Percentiles rank a stretch among this genome's conserved stretches.
phyloP scores from a whole-genome alignment of 2,329 filamentous ascomycete species.

The Emergomyces orientalis region DNA sequence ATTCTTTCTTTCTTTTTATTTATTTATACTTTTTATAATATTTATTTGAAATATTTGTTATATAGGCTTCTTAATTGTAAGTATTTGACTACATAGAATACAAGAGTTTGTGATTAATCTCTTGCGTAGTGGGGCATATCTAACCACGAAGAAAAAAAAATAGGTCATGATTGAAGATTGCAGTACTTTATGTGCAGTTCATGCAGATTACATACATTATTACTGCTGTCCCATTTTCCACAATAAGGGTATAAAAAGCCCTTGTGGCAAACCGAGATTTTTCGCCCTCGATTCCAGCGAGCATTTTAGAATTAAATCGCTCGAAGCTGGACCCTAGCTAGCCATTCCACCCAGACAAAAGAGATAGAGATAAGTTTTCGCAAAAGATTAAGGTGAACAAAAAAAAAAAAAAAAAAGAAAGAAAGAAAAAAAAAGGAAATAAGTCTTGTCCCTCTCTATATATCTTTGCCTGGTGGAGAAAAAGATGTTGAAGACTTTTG shows the following conservation, averaged over 20 bases:
- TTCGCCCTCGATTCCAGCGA: neutral
- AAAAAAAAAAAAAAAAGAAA: neutral
- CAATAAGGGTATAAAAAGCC: neutral
- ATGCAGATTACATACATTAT: neutral
- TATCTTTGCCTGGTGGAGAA: constrained; percentile 16
- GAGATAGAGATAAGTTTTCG: neutral
- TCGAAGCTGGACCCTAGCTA: neutral
- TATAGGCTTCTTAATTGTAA: neutral
- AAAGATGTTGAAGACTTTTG: constrained; percentile 35
- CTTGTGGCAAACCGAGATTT: neutral
- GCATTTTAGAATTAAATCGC: neutral
- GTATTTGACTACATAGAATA: neutral
- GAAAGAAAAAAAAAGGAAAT: neutral
- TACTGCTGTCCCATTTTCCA: neutral
- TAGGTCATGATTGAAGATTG: neutral
- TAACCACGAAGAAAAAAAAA: neutral
- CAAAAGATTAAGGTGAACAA: constrained; percentile 6
- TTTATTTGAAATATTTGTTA: too few species aligned
- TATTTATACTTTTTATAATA: too few species aligned
- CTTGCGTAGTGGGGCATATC: neutral
- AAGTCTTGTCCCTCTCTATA: constrained; percentile 3
- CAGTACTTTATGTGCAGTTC: neutral
- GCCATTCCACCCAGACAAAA: constrained; percentile 1
- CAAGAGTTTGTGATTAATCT: neutral
- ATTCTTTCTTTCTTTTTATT: too few species aligned